Evolutionary conservation across 176 grass and related monocot species (phyloP), one percentile per base, ranked within the genome.

Genomic region (Neostapfia colusana): DNA sequence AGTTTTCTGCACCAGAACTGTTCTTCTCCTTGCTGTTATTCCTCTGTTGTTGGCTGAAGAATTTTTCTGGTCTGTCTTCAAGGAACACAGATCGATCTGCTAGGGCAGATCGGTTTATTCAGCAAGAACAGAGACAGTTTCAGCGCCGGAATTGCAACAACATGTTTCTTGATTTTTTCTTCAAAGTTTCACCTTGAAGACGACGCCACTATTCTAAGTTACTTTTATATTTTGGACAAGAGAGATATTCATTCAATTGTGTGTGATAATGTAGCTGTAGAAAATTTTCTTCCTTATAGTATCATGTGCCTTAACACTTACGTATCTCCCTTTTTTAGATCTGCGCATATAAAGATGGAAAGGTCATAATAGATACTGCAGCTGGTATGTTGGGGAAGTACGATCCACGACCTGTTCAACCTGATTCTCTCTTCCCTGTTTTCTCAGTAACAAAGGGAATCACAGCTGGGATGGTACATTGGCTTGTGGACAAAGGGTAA

Each of bases 371-470:
- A 88, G 95, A 99, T 88, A 99, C 95, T 8, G 86, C 91, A 50
- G 91, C 89, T 62, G 95, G 95, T 61, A 79, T 80, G 26, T 51
- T 99, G 61, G 95, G 95, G 64, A 99, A 81, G 87, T 99, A 92
- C 37, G 95, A 99, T 85, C 95, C 95, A 17, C 74, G 91, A 40
- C 89, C 95, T 77, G 89, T 99, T 82, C 86, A 95, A 81, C 95
- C 91, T 70, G 95, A 99, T 84, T 90, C 87, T 65, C 85, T 99
- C 37, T 99, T 98, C 90, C 89, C 91, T 77, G 91, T 99, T 92
- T 99, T 99, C 74, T 99, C 95, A 8, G 91, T 83, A 62, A 99
- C 95, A 49, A 99, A 99, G 88, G 95, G 91, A 66, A 88, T 99
- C 50, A 94, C 95, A 80, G 91, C 95, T 75, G 91, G 91, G 48